Conservation (phyloP, 352 stramenopile species). For the Saprolegnia parasitica region DNA sequence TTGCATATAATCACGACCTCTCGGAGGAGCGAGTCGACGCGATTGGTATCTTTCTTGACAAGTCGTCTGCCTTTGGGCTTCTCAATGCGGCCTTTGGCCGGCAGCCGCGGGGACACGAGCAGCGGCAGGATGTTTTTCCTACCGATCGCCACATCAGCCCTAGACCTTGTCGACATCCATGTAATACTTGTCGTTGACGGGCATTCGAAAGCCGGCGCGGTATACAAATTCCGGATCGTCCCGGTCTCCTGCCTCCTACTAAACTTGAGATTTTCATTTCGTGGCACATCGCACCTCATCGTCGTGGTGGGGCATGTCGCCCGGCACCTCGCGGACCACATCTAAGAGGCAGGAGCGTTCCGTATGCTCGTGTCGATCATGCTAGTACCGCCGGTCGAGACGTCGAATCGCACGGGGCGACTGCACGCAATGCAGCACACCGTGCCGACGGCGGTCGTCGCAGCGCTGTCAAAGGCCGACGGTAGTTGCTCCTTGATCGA, state of each 20-base stretch:
- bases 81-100: slow-evolving; percentile 1
- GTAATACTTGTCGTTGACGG: slow-evolving; percentile 58
- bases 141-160: background rate
- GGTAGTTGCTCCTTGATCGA: slow-evolving; percentile 40
- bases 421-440: slow-evolving; percentile 63
- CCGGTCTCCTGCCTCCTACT: slow-evolving; percentile 40
- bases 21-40: slow-evolving; percentile 17
- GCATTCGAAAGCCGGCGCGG: slow-evolving; percentile 80
- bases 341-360: background rate
- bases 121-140: slow-evolving; percentile 26
- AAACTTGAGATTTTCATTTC: background rate
- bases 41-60: slow-evolving; percentile 5
- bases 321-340: slow-evolving; percentile 14
- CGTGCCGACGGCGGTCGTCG: slow-evolving; percentile 70
- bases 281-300: background rate
- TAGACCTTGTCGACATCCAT: background rate
- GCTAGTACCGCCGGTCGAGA: slow-evolving; percentile 13
- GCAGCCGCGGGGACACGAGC: slow-evolving; percentile 21
- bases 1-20: background rate
- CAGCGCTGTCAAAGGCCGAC: slow-evolving; percentile 37
- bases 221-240: slow-evolving; percentile 74
- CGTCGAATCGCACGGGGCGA: slow-evolving; percentile 50
- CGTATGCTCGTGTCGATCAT: background rate
- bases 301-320: slow-evolving; percentile 13
- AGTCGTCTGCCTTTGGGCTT: slow-evolving; percentile 19